Conservation (phyloP, 1,284 basidiomycete genomes). For the Ustilago crameri region DNA sequence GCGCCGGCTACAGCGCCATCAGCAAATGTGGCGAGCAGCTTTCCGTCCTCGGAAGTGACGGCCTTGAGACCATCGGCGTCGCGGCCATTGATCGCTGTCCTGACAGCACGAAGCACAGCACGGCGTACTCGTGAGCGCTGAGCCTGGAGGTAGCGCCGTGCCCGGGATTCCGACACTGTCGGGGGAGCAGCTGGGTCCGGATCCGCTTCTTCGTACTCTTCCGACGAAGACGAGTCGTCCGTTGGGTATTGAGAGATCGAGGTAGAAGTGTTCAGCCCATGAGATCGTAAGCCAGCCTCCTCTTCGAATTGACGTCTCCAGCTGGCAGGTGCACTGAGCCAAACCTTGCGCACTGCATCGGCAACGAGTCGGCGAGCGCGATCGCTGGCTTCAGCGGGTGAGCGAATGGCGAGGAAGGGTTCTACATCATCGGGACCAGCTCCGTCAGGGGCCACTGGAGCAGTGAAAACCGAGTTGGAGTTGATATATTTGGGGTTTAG, state of each 20-base stretch:
- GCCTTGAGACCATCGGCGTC: conserved; percentile 50
- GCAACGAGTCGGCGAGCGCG: conserved; percentile 61
- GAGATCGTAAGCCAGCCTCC: conserved; percentile 40
- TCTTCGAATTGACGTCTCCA: conserved; percentile 64
- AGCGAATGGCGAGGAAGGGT: conserved; percentile 63
- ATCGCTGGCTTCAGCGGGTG: conserved; percentile 57
- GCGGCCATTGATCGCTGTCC: conserved; percentile 61
- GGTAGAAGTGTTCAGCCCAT: conserved; percentile 6
- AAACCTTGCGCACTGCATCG: conserved; percentile 63
- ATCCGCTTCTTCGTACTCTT: conserved; percentile 38
- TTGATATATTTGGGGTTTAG: conserved; percentile 39
- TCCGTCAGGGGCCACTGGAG: conserved; percentile 53
- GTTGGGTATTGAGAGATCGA: conserved; percentile 20
- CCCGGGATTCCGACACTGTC: conserved; percentile 29
- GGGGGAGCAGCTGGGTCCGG: conserved; percentile 27
- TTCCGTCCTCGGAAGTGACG: conserved; percentile 36
- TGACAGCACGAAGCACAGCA: conserved; percentile 56
- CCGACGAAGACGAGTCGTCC: conserved; percentile 25
- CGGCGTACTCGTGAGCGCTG: conserved; percentile 58
- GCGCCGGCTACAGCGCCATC: conserved; percentile 37
- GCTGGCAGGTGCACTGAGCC: conserved; percentile 62
- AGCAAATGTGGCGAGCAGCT: conserved; percentile 32
- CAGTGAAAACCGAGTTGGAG: conserved; percentile 50
- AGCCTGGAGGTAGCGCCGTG: conserved; percentile 46
- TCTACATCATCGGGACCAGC: conserved; percentile 50